A percentile compares a stretch with the other conserved stretches of the same genome.
phyloP scores from a whole-genome alignment of 1,284 basidiomycete genomes.

The Cronartium ribicola region DNA sequence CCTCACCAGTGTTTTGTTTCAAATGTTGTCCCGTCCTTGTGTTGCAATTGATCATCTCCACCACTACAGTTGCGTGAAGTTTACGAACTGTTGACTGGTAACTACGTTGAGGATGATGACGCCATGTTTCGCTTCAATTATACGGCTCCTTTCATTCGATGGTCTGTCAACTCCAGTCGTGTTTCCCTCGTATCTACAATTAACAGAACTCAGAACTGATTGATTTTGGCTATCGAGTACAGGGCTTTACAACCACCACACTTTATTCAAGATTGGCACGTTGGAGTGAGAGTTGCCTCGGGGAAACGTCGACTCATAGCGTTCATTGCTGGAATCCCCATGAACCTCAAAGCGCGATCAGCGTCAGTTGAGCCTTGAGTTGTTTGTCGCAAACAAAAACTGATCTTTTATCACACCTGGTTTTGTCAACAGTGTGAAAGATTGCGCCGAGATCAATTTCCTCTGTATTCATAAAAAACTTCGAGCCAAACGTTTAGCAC shows the following conservation, averaged over 20 bases:
- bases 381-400: background rate
- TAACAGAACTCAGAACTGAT: background rate
- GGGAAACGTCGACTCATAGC: conserved; percentile 91
- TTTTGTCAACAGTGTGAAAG: conserved; percentile 59
- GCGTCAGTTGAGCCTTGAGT: conserved; percentile 59
- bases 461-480: conserved; percentile 97
- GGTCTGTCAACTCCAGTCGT: conserved; percentile 57
- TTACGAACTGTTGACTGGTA: conserved; percentile 81
- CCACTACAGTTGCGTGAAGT: conserved; percentile 73
- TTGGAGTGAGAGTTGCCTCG: conserved; percentile 79
- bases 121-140: conserved; percentile 96
- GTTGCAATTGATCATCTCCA: background rate
- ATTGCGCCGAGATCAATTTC: conserved; percentile 89
- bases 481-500: conserved; percentile 88
- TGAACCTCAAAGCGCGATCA: conserved; percentile 70
- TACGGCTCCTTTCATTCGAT: conserved; percentile 86
- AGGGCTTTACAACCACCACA: conserved; percentile 94
- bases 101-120: conserved; percentile 96
- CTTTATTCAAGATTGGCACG: conserved; percentile 87
- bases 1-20: background rate
- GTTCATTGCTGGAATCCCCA: conserved; percentile 93
- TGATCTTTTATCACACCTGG: background rate
- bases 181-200: conserved; percentile 39
- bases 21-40: conserved; percentile 6
- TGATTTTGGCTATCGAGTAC: conserved; percentile 28